A percentile compares a stretch with the other conserved stretches of the same genome.
Evolutionary conservation across 2,329 filamentous ascomycete species (phyloP).

Genomic region (Fusarium gaditjirri): DNA sequence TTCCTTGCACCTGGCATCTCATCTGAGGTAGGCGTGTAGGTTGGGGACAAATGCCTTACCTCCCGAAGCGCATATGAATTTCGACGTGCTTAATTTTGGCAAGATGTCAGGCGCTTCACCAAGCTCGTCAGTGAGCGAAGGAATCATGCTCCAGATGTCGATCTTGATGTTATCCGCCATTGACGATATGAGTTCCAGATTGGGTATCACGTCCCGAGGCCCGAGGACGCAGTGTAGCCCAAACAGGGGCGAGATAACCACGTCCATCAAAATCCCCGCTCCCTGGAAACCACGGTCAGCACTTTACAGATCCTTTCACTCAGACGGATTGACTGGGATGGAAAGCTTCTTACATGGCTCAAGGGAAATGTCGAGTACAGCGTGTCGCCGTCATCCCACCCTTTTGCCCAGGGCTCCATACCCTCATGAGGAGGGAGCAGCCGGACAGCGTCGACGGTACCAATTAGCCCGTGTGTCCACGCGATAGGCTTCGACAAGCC

Average conservation of each 20-base stretch:
- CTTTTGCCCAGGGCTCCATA: conserved; percentile 45
- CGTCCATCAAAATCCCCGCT: conserved; percentile 55
- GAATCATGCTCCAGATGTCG: conserved; percentile 54
- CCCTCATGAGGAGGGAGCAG: conserved; percentile 48
- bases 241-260: conserved; percentile 52
- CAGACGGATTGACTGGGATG: accelerated
- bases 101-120: conserved; percentile 48
- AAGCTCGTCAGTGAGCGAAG: conserved; percentile 50
- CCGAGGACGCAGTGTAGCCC: conserved; percentile 51
- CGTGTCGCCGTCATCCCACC: conserved; percentile 35
- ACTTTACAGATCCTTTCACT: accelerated
- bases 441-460: conserved; percentile 51
- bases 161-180: conserved; percentile 50
- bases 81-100: conserved; percentile 46
- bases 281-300: conserved; percentile 31
- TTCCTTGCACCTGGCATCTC: accelerated
- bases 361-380: conserved; percentile 45
- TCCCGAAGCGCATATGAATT: conserved; percentile 49
- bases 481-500: conserved; percentile 54
- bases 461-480: conserved; percentile 47
- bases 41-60: not conserved
- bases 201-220: conserved; percentile 49
- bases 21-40: accelerated
- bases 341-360: not conserved
- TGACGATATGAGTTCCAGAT: conserved; percentile 49